phyloP scores from a whole-genome alignment of 2,329 filamentous ascomycete genomes.

The Dactylella cylindrospora region DNA sequence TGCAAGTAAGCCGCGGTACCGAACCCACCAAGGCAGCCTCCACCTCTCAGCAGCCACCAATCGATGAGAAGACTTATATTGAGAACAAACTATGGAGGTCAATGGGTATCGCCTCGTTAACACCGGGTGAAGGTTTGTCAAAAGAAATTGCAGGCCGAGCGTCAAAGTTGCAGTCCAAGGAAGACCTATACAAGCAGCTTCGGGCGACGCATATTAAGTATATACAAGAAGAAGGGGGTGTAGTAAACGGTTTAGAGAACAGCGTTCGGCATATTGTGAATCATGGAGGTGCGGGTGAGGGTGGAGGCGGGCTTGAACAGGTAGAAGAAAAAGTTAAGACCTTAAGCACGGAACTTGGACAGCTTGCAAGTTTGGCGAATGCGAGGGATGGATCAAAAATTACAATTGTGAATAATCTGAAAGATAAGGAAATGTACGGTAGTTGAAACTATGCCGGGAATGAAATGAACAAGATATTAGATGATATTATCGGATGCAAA shows the following conservation, averaged over 20 bases:
- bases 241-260: constrained; percentile 18
- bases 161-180: constrained; percentile 21
- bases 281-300: constrained; percentile 13
- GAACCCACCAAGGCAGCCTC: background rate
- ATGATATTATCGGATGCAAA: too few relatives aligned
- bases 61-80: constrained; percentile 24
- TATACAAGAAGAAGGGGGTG: constrained; percentile 25
- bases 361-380: constrained; percentile 25
- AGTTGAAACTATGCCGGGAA: constrained; percentile 6
- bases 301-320: constrained; percentile 1
- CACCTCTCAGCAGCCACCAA: background rate
- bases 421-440: constrained; percentile 31
- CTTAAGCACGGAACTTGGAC: constrained; percentile 33
- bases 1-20: constrained; percentile 1
- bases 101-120: constrained; percentile 23
- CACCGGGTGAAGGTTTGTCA: constrained; percentile 8
- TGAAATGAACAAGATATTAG: too few relatives aligned
- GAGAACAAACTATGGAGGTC: constrained; percentile 36
- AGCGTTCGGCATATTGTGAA: too few relatives aligned
- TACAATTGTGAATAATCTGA: constrained; percentile 21
- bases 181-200: constrained; percentile 34
- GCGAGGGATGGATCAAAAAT: constrained; percentile 11
- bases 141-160: constrained; percentile 15
- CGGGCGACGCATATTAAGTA: constrained; percentile 34
- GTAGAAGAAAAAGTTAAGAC: constrained; percentile 34